Percentiles rank a stretch among this genome's conserved stretches.
These are phyloP conservation scores for Penicillium sp. DNA, from an alignment of 2,329 filamentous ascomycete species.

Conservation along the genomic window DNA sequence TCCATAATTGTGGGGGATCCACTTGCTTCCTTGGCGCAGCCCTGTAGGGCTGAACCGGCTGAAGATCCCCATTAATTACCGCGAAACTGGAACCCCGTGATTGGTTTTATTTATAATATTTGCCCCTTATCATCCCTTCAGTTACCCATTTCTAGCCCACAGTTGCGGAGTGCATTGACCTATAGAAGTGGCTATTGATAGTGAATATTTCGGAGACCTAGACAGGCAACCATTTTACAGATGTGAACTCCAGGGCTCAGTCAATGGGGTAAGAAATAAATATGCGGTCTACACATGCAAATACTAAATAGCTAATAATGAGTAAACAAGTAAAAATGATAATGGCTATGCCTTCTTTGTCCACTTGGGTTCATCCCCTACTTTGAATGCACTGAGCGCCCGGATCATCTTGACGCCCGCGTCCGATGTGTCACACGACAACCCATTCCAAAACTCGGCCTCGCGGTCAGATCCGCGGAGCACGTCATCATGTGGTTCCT, in stretches of 20 bases:
- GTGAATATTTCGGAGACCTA: background rate
- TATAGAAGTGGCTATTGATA: too few species aligned
- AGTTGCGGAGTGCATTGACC: too few species aligned
- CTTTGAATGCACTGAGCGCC: constrained; percentile 36
- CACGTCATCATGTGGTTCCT: constrained; percentile 25
- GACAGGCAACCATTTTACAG: background rate
- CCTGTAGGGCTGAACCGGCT: constrained; percentile 27
- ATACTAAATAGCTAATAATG: background rate
- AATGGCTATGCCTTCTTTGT: constrained; percentile 16
- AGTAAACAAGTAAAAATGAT: background rate
- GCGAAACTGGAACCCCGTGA: too few species aligned
- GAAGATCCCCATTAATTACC: too few species aligned
- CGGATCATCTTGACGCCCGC: constrained; percentile 55
- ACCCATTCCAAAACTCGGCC: constrained; percentile 55
- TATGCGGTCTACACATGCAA: background rate
- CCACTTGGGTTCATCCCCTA: constrained; percentile 7
- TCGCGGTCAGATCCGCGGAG: constrained; percentile 41
- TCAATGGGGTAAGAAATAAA: background rate
- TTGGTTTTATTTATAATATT: background rate
- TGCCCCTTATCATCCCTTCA: too few species aligned
- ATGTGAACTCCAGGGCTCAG: too few species aligned
- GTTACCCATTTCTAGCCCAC: too few species aligned
- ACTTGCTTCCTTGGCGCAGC: constrained; percentile 17
- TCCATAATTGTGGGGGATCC: background rate
- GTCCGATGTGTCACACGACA: constrained; percentile 52